These are phyloP conservation scores for Harringtonia aguacate DNA, from an alignment of 2,329 filamentous ascomycete species.

Conservation along the genomic window DNA sequence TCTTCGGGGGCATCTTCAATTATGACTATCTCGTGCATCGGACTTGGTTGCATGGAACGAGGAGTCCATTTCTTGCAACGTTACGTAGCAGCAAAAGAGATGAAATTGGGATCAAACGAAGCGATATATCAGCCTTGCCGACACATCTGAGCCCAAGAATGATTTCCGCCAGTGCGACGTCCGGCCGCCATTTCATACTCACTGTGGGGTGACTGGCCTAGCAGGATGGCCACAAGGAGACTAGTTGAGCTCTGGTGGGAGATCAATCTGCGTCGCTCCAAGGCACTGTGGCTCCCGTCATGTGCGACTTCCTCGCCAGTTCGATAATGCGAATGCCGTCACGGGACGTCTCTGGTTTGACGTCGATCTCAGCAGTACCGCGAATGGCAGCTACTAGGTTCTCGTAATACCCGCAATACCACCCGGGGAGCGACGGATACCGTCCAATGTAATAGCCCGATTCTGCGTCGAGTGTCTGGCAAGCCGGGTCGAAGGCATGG, in stretches of 20 bases:
- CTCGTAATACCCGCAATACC: constrained; percentile 28
- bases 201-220: no score
- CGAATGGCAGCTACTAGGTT: constrained; percentile 28
- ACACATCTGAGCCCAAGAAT: no score
- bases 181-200: no score
- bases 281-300: constrained; percentile 6
- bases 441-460: constrained; percentile 23
- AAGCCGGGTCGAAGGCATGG: constrained; percentile 19
- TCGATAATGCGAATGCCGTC: constrained; percentile 28
- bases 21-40: no score
- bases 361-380: constrained; percentile 23
- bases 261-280: constrained; percentile 4
- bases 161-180: no score
- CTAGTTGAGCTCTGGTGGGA: no score
- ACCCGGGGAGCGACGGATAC: constrained; percentile 26
- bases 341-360: constrained; percentile 25
- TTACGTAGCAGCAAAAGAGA: background rate
- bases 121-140: no score
- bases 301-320: constrained; percentile 24
- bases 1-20: background rate
- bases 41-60: no score
- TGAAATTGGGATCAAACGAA: no score
- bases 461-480: constrained; percentile 18
- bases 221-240: no score
- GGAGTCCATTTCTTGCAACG: background rate